Evolutionary conservation across 2,329 filamentous ascomycete genomes (phyloP).

Genomic region (Sodiomyces alkalinus): DNA sequence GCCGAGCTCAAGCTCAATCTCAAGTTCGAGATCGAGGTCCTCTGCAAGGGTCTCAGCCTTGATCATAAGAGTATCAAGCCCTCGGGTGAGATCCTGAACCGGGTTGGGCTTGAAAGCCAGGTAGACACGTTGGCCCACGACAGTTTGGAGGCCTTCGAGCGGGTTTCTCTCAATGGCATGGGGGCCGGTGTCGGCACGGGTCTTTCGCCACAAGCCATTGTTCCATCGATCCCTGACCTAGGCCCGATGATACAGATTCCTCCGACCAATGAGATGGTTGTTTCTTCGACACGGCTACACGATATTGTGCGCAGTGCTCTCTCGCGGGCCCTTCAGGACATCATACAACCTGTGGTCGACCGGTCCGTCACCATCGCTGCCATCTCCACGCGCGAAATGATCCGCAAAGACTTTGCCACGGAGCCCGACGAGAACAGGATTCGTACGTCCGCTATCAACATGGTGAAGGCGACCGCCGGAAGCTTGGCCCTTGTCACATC

Average conservation of each 20-base stretch:
- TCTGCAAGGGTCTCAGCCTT: conserved; percentile 84
- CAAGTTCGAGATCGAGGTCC: conserved; percentile 96
- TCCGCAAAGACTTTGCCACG: conserved; percentile 90
- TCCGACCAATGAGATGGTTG: conserved; percentile 63
- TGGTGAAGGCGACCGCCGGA: conserved; percentile 89
- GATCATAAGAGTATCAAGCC: conserved; percentile 87
- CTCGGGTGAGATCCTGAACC: conserved; percentile 70
- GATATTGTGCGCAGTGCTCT: conserved; percentile 77
- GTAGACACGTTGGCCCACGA: conserved; percentile 51
- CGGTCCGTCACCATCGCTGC: conserved; percentile 95
- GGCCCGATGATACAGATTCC: conserved; percentile 67
- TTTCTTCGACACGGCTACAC: conserved; percentile 51
- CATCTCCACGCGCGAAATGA: conserved; percentile 89
- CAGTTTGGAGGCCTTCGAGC: conserved; percentile 67
- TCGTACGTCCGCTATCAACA: conserved; percentile 73
- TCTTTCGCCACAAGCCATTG: conserved; percentile 63
- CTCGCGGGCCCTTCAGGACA: conserved; percentile 82
- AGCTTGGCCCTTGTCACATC: conserved; percentile 94
- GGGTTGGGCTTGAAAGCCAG: conserved; percentile 26
- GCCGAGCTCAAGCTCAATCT: conserved; percentile 90
- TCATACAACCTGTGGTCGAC: conserved; percentile 94
- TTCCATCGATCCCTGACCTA: conserved; percentile 71
- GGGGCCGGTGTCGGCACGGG: conserved; percentile 53
- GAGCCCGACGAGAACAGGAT: conserved; percentile 82
- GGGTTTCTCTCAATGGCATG: conserved; percentile 62